A percentile compares a stretch with the other conserved stretches of the same genome.
These are phyloP conservation scores for Clavispora vitiphila DNA, from an alignment of 805 yeast genomes.

Conservation along the genomic window DNA sequence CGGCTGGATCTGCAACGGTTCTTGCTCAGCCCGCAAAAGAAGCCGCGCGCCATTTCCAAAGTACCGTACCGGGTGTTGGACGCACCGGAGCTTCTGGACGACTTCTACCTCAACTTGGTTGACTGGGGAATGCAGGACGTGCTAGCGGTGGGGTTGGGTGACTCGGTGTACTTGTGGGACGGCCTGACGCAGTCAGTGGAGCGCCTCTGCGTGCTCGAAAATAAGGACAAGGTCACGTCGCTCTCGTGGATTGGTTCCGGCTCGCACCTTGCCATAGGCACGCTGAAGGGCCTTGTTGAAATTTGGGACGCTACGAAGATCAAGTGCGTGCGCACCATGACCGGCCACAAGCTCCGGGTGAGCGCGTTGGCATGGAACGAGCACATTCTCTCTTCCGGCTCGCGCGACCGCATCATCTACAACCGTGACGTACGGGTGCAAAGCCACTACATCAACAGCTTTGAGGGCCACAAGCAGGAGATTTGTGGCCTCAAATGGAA, in stretches of 20 bases:
- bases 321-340: conserved; percentile 83
- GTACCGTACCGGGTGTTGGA: conserved; percentile 91
- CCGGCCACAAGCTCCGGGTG: conserved; percentile 83
- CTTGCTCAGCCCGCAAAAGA: conserved; percentile 76
- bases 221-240: conserved; percentile 71
- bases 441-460: conserved; percentile 68
- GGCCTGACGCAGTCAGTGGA: conserved; percentile 80
- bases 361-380: conserved; percentile 93
- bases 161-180: conserved; percentile 86
- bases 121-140: conserved; percentile 94
- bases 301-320: conserved; percentile 88
- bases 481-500: conserved; percentile 97
- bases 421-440: conserved; percentile 90
- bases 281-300: conserved; percentile 80
- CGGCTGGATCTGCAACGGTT: conserved; percentile 81
- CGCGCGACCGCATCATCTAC: conserved; percentile 75
- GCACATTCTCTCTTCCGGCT: conserved; percentile 81
- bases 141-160: conserved; percentile 85
- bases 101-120: conserved; percentile 83
- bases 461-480: conserved; percentile 82
- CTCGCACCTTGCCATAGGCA: conserved; percentile 90
- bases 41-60: conserved; percentile 70
- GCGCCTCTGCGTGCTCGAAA: conserved; percentile 69
- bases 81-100: conserved; percentile 94
- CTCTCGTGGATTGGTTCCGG: conserved; percentile 93